Evolutionary conservation across 768 basidiomycete genomes (phyloP).

Genomic region (Stropharia rugosoannulata): DNA sequence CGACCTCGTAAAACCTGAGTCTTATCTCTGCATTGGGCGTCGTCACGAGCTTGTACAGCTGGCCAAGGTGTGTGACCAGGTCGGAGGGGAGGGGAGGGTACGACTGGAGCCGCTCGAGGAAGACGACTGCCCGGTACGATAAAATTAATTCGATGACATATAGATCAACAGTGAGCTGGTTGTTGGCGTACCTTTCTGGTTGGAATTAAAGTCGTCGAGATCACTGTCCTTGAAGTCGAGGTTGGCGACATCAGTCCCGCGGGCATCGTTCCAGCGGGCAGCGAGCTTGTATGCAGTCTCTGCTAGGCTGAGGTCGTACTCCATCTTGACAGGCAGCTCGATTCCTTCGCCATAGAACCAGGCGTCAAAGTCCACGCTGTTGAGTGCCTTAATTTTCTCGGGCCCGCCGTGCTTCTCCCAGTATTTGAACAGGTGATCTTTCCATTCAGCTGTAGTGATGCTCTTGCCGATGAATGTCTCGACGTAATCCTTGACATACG

Average conservation of each 20-base stretch:
- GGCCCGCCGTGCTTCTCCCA: constrained; percentile 56
- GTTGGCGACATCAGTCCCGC: constrained; percentile 42
- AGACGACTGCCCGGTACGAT: constrained; percentile 53
- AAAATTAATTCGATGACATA: neutral
- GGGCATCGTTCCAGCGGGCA: constrained; percentile 68
- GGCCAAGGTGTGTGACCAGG: constrained; percentile 60
- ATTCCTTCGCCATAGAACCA: constrained; percentile 85
- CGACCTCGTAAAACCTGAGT: constrained; percentile 74
- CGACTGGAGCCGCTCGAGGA: constrained; percentile 78
- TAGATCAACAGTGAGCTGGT: neutral
- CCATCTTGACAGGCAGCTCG: constrained; percentile 68
- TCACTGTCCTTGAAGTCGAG: constrained; percentile 61
- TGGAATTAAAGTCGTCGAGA: constrained; percentile 62
- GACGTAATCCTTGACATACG: constrained; percentile 83
- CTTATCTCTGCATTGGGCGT: constrained; percentile 78
- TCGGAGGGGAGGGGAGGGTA: constrained; percentile 56
- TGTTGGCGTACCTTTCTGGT: constrained; percentile 64
- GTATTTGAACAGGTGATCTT: constrained; percentile 71
- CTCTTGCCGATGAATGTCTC: constrained; percentile 78
- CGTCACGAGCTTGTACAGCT: constrained; percentile 44
- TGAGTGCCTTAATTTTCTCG: constrained; percentile 63
- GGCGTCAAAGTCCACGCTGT: constrained; percentile 77
- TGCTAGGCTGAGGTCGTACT: constrained; percentile 75
- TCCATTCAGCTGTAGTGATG: constrained; percentile 85
- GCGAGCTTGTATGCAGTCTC: constrained; percentile 71